Percentiles rank a stretch among this genome's conserved stretches.
These are phyloP conservation scores for Eucalyptus guilfoylei DNA, from an alignment of 345 rosid genomes.

Conservation along the genomic window DNA sequence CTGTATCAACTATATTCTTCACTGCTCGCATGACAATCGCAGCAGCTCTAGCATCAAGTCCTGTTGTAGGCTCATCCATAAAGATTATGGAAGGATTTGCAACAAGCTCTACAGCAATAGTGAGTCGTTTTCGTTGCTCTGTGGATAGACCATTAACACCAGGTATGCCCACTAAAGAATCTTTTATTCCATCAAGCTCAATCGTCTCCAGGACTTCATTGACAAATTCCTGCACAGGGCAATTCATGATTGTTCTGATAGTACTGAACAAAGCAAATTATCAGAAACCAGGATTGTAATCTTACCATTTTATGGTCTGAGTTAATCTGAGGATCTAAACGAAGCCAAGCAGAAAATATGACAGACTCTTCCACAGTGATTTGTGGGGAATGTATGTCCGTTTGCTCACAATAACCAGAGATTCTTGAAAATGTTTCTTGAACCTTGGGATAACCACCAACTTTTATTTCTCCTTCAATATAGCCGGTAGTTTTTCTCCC, in stretches of 20 bases:
- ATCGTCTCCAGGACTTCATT: constrained; percentile 63
- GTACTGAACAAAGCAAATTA: not conserved
- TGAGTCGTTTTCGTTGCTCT: constrained; percentile 71
- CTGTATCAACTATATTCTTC: constrained; percentile 64
- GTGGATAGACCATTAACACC: constrained; percentile 59
- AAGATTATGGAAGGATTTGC: constrained; percentile 77
- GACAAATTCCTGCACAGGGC: constrained; percentile 41
- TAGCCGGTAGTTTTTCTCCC: constrained; percentile 80
- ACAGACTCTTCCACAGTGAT: constrained; percentile 63
- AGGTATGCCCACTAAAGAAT: constrained; percentile 50
- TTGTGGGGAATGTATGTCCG: constrained; percentile 70
- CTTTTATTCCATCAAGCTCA: constrained; percentile 62
- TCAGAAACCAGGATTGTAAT: not conserved
- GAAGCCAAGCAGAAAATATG: constrained; percentile 73
- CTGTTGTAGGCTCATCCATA: constrained; percentile 90
- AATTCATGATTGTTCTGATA: not conserved
- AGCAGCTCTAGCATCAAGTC: constrained; percentile 80
- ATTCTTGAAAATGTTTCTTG: constrained; percentile 78
- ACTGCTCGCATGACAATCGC: constrained; percentile 82
- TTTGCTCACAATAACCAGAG: constrained; percentile 80
- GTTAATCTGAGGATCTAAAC: constrained; percentile 50
- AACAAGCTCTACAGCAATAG: constrained; percentile 76
- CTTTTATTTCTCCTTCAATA: constrained; percentile 60
- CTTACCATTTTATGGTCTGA: constrained; percentile 44
- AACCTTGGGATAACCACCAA: constrained; percentile 51